A percentile compares a stretch with the other conserved stretches of the same genome.
phyloP scores from a whole-genome alignment of 371 early-diverging fungal species.

The Rhizopus sp. region DNA sequence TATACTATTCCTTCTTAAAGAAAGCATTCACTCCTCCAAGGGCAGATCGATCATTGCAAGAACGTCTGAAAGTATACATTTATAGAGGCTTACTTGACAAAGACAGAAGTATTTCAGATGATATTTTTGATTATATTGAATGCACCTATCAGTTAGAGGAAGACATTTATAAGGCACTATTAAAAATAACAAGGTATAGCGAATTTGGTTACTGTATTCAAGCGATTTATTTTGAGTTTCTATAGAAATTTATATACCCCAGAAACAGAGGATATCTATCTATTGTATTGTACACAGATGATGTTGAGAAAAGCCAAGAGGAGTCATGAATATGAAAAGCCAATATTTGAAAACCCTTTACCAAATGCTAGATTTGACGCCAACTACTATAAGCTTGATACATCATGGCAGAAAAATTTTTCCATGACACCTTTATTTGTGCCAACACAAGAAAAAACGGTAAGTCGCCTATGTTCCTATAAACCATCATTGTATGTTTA shows the following conservation, averaged over 20 bases:
- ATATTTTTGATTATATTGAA: constrained; percentile 54
- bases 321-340: constrained; percentile 58
- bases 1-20: constrained; percentile 33
- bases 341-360: constrained; percentile 62
- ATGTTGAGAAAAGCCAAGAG: constrained; percentile 60
- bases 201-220: not conserved
- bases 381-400: constrained; percentile 55
- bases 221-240: constrained; percentile 3
- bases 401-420: constrained; percentile 57
- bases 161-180: constrained; percentile 45
- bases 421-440: constrained; percentile 77
- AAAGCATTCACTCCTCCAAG: constrained; percentile 6
- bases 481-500: not conserved
- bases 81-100: constrained; percentile 58
- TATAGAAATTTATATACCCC: constrained; percentile 62
- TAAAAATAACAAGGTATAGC: constrained; percentile 44
- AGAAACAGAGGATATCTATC: constrained; percentile 64
- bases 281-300: constrained; percentile 63
- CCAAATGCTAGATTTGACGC: constrained; percentile 64
- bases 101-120: constrained; percentile 49
- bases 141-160: constrained; percentile 29
- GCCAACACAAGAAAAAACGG: constrained; percentile 42
- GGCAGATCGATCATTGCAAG: not conserved
- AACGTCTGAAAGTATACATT: constrained; percentile 4
- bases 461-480: not conserved